Evolutionary conservation across 768 basidiomycete species (phyloP).

Genomic region (Udeniomyces megalosporus): DNA sequence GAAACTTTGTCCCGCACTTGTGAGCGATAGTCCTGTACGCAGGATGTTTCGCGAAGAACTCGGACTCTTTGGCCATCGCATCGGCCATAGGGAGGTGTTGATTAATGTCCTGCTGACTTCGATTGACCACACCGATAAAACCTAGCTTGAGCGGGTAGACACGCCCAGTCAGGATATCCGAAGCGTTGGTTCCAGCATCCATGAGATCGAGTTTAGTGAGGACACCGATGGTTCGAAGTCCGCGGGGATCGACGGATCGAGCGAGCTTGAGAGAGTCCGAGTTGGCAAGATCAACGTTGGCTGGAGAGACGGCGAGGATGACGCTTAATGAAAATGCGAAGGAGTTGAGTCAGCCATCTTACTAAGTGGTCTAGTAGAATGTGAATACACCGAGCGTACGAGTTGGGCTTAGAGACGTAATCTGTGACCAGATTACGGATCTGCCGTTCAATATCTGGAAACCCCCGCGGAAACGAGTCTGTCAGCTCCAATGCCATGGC

Average conservation of each 20-base stretch:
- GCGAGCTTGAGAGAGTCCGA: constrained; percentile 96
- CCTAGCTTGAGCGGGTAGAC: constrained; percentile 96
- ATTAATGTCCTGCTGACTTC: constrained; percentile 95
- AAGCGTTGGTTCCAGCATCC: constrained; percentile 96
- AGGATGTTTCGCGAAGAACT: constrained; percentile 78
- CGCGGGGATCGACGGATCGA: constrained; percentile 85
- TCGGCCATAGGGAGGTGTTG: constrained; percentile 68
- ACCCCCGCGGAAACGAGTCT: no score
- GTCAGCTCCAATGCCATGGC: no score
- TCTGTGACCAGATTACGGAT: constrained; percentile 88
- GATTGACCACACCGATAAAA: constrained; percentile 94
- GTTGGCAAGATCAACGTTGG: constrained; percentile 97
- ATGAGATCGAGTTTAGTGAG: constrained; percentile 95
- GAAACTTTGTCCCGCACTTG: constrained; percentile 89
- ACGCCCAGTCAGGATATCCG: constrained; percentile 88
- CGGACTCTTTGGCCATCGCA: constrained; percentile 65
- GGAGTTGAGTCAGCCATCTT: not conserved
- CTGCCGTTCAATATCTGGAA: constrained; percentile 28
- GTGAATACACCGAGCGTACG: constrained; percentile 35
- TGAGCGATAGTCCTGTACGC: constrained; percentile 92
- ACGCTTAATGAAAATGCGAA: constrained; percentile 39
- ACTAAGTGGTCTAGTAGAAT: not conserved
- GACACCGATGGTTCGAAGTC: constrained; percentile 88
- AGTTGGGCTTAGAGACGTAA: constrained; percentile 91
- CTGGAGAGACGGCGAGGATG: constrained; percentile 88